Evolutionary conservation across 2,329 filamentous ascomycete species (phyloP).

Genomic region (Exophiala sp.): DNA sequence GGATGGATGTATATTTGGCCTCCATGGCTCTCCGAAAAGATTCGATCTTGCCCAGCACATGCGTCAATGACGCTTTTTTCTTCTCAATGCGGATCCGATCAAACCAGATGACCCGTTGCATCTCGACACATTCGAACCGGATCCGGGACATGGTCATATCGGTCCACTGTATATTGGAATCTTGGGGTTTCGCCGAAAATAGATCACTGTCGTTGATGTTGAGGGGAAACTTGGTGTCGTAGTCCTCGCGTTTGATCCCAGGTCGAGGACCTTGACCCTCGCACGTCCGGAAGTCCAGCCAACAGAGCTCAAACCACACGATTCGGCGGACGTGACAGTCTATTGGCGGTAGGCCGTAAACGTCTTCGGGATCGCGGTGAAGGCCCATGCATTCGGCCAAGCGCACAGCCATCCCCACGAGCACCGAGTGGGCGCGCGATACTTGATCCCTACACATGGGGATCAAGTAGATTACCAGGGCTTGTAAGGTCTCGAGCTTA

Average conservation of each 20-base stretch:
- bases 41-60: slow-evolving; percentile 62
- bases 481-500: slow-evolving; percentile 68
- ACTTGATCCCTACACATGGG: slow-evolving; percentile 66
- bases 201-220: slow-evolving; percentile 65
- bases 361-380: slow-evolving; percentile 60
- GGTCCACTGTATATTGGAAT: slow-evolving; percentile 53
- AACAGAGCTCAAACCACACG: slow-evolving; percentile 72
- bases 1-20: slow-evolving; percentile 58
- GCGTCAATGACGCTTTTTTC: slow-evolving; percentile 56
- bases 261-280: slow-evolving; percentile 68
- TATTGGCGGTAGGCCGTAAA: slow-evolving; percentile 58
- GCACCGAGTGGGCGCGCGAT: slow-evolving; percentile 65
- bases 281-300: slow-evolving; percentile 67
- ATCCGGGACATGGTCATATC: slow-evolving; percentile 62
- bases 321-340: slow-evolving; percentile 66
- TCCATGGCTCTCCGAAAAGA: slow-evolving; percentile 60
- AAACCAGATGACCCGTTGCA: slow-evolving; percentile 64
- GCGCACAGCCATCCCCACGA: slow-evolving; percentile 65
- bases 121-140: slow-evolving; percentile 66
- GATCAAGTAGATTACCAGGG: slow-evolving; percentile 63
- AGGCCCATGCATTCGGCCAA: slow-evolving; percentile 73
- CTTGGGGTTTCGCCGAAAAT: slow-evolving; percentile 39
- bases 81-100: slow-evolving; percentile 61
- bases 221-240: slow-evolving; percentile 65
- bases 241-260: slow-evolving; percentile 66